These are phyloP conservation scores for Penicillium expansum DNA, from an alignment of 2,329 filamentous ascomycete genomes.

Conservation along the genomic window DNA sequence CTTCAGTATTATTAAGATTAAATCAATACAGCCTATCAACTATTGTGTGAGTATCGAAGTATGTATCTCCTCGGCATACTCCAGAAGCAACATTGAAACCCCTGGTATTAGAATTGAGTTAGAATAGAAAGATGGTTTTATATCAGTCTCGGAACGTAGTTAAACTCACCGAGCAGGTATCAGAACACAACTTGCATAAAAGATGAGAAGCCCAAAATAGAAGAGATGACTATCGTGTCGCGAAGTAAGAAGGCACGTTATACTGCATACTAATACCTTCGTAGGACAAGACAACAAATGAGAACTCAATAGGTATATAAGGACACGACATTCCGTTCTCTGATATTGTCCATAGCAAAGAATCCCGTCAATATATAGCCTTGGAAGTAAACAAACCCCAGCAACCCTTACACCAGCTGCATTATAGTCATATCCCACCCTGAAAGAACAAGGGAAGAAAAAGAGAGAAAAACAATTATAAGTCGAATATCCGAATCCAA, in stretches of 20 bases:
- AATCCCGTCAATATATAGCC: neutral
- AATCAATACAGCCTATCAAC: neutral
- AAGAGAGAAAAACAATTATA: conserved; percentile 3
- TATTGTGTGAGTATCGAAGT: neutral
- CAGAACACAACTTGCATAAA: neutral
- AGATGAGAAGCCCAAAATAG: neutral
- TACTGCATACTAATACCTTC: no score
- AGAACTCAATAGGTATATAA: neutral
- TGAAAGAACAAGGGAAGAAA: neutral
- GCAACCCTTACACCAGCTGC: neutral
- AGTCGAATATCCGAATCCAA: conserved; percentile 2
- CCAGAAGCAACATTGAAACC: neutral
- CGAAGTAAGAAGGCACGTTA: no score
- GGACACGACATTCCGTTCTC: neutral
- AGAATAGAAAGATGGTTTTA: neutral
- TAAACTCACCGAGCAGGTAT: neutral
- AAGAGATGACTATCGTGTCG: no score
- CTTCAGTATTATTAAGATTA: neutral
- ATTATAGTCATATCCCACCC: neutral
- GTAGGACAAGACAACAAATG: neutral
- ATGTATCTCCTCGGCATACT: neutral
- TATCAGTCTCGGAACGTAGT: no score
- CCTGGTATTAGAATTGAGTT: neutral
- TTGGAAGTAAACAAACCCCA: neutral
- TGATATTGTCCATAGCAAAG: neutral